Percentiles rank a stretch among this genome's conserved stretches.
phyloP scores from a whole-genome alignment of 179 eudicot genomes.

The Beta lomatogona region DNA sequence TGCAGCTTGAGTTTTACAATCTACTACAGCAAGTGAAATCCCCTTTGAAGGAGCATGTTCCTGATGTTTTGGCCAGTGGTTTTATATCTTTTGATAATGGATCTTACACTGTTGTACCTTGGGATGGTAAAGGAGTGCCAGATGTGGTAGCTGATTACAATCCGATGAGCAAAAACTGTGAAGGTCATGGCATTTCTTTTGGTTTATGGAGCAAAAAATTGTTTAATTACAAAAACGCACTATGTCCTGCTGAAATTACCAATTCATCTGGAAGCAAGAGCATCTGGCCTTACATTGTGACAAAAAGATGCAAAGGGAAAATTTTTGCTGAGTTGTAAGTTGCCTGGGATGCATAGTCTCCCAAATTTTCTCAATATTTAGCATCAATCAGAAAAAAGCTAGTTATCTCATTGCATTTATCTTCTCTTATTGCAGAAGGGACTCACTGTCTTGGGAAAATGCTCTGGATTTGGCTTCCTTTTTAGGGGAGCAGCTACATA shows the following conservation, averaged over 20 bases:
- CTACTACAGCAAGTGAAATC: constrained; percentile 54
- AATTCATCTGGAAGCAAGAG: constrained; percentile 40
- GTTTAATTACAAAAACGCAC: constrained; percentile 52
- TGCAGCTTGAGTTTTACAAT: constrained; percentile 86
- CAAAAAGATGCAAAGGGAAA: constrained; percentile 79
- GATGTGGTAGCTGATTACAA: constrained; percentile 46
- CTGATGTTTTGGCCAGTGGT: constrained; percentile 83
- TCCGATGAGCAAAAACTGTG: constrained; percentile 30
- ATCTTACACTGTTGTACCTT: constrained; percentile 57
- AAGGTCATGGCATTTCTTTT: constrained; percentile 48
- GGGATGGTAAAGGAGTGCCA: constrained; percentile 86
- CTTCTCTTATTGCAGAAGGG: constrained; percentile 59
- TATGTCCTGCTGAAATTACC: constrained; percentile 36
- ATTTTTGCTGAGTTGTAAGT: constrained; percentile 81
- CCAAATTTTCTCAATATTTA: neutral
- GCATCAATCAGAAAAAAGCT: neutral
- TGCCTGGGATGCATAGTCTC: constrained; percentile 14
- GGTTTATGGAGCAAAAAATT: constrained; percentile 71
- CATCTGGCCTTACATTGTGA: constrained; percentile 85
- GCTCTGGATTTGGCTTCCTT: constrained; percentile 77
- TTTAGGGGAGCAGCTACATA: constrained; percentile 75
- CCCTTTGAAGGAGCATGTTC: constrained; percentile 64
- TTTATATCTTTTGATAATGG: constrained; percentile 64
- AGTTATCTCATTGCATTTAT: neutral
- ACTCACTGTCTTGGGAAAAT: constrained; percentile 62